Evolutionary conservation across 768 basidiomycete species (phyloP), one percentile per base, ranked within the genome.

Genomic region (Suillus americanus): DNA sequence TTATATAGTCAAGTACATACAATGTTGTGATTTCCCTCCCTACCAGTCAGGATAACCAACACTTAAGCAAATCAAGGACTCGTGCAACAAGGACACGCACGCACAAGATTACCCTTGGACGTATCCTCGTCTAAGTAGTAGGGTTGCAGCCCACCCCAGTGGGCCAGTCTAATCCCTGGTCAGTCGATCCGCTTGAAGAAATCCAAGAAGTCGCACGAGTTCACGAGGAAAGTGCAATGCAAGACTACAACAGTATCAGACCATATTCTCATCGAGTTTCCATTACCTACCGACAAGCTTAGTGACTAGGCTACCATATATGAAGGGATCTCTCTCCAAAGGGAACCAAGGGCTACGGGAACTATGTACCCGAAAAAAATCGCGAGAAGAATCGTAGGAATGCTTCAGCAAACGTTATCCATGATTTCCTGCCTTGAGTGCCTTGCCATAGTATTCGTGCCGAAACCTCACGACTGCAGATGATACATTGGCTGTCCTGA

Each of bases 81-180:
- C 54, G 55, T 28, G 6, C 23, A 8, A 25, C 40, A 13, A 45
- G 59, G 48, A 48, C 9, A 25, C 20, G 6, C 16, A 53, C 85
- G 66, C 67, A 92, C 91, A 37, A 91, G 71, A 71, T 88, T 92
- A 14, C 90, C 89, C 69, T 86, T 77, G 1, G 92, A 92, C 3
- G 89, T 89, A 68, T 93, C 85, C 68, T 93, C 92, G 68, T 91
- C 89, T 3, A 90, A 87, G 71, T 91, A 93, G 0, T 91, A 93
- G 0, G 88, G 90, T 68, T 93, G 91, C 23, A 92, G 70, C 10
- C 92, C 92, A 18, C 91, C 83, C 89, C 89, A 92, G 66, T 94
- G 92, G 4, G 92, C 91, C 7, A 94, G 74, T 1, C 89, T 89
- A 61, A 8, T 23, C 33, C 37, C 37, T 38, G 18, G 14, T 54